A percentile compares a stretch with the other conserved stretches of the same genome.
Conservation (phyloP, 306 rosid species). For the Hippophae tibetana region DNA sequence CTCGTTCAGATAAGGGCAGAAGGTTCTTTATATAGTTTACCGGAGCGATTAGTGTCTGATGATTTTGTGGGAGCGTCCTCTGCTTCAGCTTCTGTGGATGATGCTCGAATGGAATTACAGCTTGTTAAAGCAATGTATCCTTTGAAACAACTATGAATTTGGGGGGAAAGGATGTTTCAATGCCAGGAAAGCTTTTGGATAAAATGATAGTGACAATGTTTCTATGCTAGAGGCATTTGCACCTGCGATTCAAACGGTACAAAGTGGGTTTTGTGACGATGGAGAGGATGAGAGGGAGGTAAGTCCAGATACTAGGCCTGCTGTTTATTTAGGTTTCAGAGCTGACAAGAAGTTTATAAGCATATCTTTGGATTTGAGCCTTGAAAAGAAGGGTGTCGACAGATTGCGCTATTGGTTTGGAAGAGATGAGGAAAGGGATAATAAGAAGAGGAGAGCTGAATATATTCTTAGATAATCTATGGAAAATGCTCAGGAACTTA, state of each 20-base stretch:
- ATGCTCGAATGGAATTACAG: slow-evolving; percentile 22
- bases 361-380: slow-evolving; percentile 52
- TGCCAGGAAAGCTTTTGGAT: slow-evolving; percentile 26
- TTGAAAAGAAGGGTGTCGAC: slow-evolving; percentile 51
- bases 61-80: slow-evolving; percentile 24
- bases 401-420: slow-evolving; percentile 32
- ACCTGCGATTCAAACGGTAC: slow-evolving; percentile 71
- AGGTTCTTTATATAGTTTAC: slow-evolving; percentile 74
- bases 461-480: slow-evolving; percentile 70
- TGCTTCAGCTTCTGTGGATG: slow-evolving; percentile 9
- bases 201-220: slow-evolving; percentile 24
- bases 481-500: slow-evolving; percentile 75
- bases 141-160: slow-evolving; percentile 30
- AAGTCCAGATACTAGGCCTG: slow-evolving; percentile 49
- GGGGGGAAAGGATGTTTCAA: slow-evolving; percentile 30
- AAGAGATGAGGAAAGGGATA: slow-evolving; percentile 76
- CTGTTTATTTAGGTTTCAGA: slow-evolving; percentile 63
- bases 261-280: slow-evolving; percentile 40
- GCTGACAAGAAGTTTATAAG: slow-evolving; percentile 71
- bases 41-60: slow-evolving; percentile 52
- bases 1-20: slow-evolving; percentile 77
- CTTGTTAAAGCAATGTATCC: slow-evolving; percentile 25
- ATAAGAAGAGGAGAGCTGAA: slow-evolving; percentile 86
- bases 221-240: slow-evolving; percentile 78
- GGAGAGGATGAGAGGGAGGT: slow-evolving; percentile 41